These are phyloP conservation scores for Yamadazyma atmosphaerica DNA, from an alignment of 1,139 yeast genomes.

Conservation along the genomic window DNA sequence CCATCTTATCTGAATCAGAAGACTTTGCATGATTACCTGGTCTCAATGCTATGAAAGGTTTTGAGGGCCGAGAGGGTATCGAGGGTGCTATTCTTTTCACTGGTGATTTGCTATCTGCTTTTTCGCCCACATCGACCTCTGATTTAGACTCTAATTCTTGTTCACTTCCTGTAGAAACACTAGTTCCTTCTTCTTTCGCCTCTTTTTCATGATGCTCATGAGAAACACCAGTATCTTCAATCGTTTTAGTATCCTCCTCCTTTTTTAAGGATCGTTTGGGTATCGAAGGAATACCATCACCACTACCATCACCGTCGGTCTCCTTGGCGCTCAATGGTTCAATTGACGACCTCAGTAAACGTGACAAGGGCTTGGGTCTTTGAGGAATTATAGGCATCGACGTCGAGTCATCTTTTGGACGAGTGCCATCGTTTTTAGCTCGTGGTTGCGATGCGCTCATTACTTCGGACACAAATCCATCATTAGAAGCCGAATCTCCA, in stretches of 20 bases:
- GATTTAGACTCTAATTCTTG: no score
- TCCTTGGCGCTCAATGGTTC: slow-evolving; percentile 12
- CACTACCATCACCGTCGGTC: slow-evolving; percentile 8
- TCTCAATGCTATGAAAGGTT: slow-evolving; percentile 1
- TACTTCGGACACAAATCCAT: no score
- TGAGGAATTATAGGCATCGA: slow-evolving; percentile 18
- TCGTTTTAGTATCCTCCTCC: neutral
- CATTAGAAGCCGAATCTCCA: no score
- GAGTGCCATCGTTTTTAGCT: neutral
- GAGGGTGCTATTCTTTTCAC: slow-evolving; percentile 4
- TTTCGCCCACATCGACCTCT: no score
- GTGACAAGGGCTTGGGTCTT: slow-evolving; percentile 12
- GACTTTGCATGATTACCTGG: neutral
- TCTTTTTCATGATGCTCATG: neutral
- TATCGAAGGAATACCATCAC: neutral
- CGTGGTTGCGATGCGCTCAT: neutral
- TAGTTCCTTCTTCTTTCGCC: neutral
- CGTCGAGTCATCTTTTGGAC: slow-evolving; percentile 7
- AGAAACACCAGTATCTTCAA: neutral
- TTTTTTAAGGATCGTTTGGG: neutral
- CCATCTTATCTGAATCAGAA: neutral
- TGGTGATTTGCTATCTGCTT: neutral
- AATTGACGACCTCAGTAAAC: slow-evolving; percentile 3
- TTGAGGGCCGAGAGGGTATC: slow-evolving; percentile 11
- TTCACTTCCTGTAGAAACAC: no score